These are phyloP conservation scores for Exophiala sideris DNA, from an alignment of 2,329 filamentous ascomycete species.

Conservation along the genomic window DNA sequence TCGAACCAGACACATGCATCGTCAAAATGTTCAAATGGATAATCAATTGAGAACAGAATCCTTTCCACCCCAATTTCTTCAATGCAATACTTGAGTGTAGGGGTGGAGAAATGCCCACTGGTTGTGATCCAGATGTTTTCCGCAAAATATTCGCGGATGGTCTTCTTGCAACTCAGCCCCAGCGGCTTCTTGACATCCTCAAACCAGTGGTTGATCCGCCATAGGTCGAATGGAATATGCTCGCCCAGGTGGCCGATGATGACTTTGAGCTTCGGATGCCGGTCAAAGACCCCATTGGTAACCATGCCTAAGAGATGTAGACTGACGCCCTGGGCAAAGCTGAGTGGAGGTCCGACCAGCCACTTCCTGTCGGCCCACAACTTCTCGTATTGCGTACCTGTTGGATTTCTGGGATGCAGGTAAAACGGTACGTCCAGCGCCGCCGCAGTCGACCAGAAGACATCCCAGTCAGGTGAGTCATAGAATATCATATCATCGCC, in stretches of 20 bases:
- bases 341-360: slow-evolving; percentile 29
- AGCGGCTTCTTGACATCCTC: slow-evolving; percentile 32
- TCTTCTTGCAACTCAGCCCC: slow-evolving; percentile 38
- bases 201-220: slow-evolving; percentile 33
- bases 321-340: slow-evolving; percentile 30
- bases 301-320: slow-evolving; percentile 31
- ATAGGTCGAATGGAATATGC: slow-evolving; percentile 44
- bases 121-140: slow-evolving; percentile 44
- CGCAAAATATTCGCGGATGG: slow-evolving; percentile 43
- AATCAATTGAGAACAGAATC: slow-evolving; percentile 43
- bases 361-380: slow-evolving; percentile 29
- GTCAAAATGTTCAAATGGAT: slow-evolving; percentile 27
- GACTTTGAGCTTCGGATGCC: slow-evolving; percentile 29
- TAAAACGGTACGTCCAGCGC: slow-evolving; percentile 31
- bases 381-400: slow-evolving; percentile 38
- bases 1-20: slow-evolving; percentile 31
- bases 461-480: slow-evolving; percentile 58
- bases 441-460: slow-evolving; percentile 31
- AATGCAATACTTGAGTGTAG: slow-evolving; percentile 38
- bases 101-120: slow-evolving; percentile 40
- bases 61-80: slow-evolving; percentile 39
- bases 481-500: slow-evolving; percentile 64
- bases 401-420: slow-evolving; percentile 37
- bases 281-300: slow-evolving; percentile 31
- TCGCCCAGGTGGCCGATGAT: slow-evolving; percentile 31